Evolutionary conservation across 345 rosid species (phyloP).

Genomic region (Garcia nutans): DNA sequence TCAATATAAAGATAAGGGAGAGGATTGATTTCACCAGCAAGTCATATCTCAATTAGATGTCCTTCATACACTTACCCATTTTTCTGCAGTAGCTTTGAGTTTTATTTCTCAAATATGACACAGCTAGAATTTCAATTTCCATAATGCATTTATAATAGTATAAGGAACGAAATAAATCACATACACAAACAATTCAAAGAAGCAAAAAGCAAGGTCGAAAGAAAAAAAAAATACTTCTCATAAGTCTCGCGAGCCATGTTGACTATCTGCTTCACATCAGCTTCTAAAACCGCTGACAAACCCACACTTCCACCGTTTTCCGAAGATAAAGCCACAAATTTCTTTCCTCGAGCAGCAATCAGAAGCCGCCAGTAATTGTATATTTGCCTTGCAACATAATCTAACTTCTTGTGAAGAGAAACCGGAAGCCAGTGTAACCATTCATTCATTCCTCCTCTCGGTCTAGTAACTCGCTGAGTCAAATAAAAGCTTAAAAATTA

Average conservation of each 20-base stretch:
- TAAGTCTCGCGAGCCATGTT: conserved; percentile 66
- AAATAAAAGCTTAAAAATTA: not conserved
- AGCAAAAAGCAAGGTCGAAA: not conserved
- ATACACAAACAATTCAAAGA: not conserved
- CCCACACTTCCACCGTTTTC: conserved; percentile 70
- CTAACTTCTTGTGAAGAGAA: conserved; percentile 67
- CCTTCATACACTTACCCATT: not conserved
- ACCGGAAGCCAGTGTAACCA: conserved; percentile 96
- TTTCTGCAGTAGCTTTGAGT: not conserved
- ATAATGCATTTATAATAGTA: no score
- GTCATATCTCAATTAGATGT: not conserved
- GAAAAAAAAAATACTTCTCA: conserved; percentile 56
- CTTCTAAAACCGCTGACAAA: conserved; percentile 70
- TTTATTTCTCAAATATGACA: no score
- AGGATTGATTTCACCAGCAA: no score
- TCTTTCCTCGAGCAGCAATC: conserved; percentile 38
- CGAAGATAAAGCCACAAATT: conserved; percentile 30
- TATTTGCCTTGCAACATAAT: conserved; percentile 50
- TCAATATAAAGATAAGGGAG: not conserved
- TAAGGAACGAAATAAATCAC: no score
- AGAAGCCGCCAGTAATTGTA: conserved; percentile 50
- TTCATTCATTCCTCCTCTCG: conserved; percentile 88
- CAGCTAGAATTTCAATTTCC: not conserved
- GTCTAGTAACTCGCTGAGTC: conserved; percentile 82
- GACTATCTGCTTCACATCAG: conserved; percentile 75